phyloP scores from a whole-genome alignment of 2,329 filamentous ascomycete genomes.

The Pseudogymnoascus sp. region DNA sequence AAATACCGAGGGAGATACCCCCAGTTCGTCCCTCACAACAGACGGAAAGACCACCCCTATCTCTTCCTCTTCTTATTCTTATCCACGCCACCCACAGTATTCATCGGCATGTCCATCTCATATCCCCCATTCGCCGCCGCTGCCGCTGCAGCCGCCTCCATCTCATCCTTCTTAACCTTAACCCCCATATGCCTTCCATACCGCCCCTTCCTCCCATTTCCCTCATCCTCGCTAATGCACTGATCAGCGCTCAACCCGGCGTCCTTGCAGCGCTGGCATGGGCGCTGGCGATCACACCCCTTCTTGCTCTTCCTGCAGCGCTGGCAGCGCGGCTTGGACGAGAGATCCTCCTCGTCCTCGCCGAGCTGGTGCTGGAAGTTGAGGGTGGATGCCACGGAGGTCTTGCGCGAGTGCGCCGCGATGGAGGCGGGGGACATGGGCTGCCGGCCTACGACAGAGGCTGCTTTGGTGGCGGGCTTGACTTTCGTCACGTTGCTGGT shows the following conservation, averaged over 20 bases:
- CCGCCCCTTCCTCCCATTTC: constrained; percentile 90
- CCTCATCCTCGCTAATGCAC: constrained; percentile 95
- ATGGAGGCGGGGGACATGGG: constrained; percentile 59
- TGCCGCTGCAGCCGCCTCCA: constrained; percentile 21
- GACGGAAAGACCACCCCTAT: constrained; percentile 27
- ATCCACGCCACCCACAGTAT: constrained; percentile 33
- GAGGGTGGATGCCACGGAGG: constrained; percentile 59
- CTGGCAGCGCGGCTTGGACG: constrained; percentile 93
- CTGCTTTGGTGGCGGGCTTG: constrained; percentile 25
- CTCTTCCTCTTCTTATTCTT: constrained; percentile 66
- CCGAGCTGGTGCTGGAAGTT: constrained; percentile 54
- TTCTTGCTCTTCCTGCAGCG: constrained; percentile 99
- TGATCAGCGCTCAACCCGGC: constrained; percentile 88
- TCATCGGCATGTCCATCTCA: background rate
- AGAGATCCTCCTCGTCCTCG: constrained; percentile 78
- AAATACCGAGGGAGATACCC: background rate
- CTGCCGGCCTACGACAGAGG: constrained; percentile 28
- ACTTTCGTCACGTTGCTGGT: constrained; percentile 38
- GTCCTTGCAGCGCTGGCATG: constrained; percentile 91
- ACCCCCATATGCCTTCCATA: constrained; percentile 70
- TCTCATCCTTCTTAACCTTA: constrained; percentile 51
- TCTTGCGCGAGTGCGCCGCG: constrained; percentile 64
- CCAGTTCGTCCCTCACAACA: background rate
- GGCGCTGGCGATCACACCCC: constrained; percentile 91
- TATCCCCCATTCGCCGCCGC: constrained; percentile 20